Base-by-base conservation (phyloP, 345 rosid genomes). In the Lepidium aucheri region DNA sequence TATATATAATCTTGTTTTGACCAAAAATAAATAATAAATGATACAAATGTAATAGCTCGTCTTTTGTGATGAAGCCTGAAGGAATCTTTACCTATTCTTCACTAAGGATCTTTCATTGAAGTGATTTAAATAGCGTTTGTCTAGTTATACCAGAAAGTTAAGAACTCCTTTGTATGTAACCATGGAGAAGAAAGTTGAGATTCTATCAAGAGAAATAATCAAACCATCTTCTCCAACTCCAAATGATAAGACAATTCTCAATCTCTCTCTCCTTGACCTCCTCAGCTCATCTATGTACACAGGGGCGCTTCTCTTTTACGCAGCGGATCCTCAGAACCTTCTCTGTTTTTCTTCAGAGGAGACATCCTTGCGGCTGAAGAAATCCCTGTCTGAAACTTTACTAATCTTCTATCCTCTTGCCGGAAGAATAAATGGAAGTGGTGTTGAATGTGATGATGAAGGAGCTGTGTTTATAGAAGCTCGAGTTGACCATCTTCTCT, bases 371-470 rank as follows among this genome's bases (percentile, higher is more conserved):
- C 30, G 30, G 67, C 79, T 74, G 6, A 82, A 82, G 77, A 41
- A 16, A 70, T 82, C 90, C 5, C 61, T 84, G 20, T 79, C 90
- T 0, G 43, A 71, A 52, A 67, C 74, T 15, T 63, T 82, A 45
- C 51, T 77, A 47, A 67, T 38, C 40, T 82, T 79, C 32, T 82
- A 81, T 67, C 90, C 85, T 4, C 55, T 75, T 50, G 75, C 75
- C 11, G 79, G 79, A 57, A 69, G 59, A 69, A 57, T 69, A 57
- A 58, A 1, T 0, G 72, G 74, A 60, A 8, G 33, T 10, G 41
- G 53, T 0, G 36, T 81, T 9, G 49, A 79, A 13, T 81, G 82
- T 62, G 68, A 63, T 43, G 83, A 83, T 30, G 62, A 56, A 30
- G 83, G 85, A 9, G 82, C 67, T 13, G 50, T 70, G 45, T 82